phyloP scores from a whole-genome alignment of 768 basidiomycete species.

The Hebeloma cylindrosporum region DNA sequence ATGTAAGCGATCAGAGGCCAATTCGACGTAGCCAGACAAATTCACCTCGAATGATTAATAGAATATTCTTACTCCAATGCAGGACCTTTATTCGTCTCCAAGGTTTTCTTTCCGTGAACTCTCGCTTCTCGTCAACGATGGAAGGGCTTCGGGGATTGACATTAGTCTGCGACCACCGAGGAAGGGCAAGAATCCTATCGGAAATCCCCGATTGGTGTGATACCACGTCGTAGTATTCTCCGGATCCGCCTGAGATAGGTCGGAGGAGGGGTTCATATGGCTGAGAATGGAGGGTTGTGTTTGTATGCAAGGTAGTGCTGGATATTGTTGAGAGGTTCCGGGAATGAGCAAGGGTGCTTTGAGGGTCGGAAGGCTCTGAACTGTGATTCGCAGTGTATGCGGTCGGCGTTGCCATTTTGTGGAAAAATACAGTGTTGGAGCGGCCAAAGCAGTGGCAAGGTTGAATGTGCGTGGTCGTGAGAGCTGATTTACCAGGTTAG shows the following conservation, averaged over 20 bases:
- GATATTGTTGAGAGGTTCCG: constrained; percentile 41
- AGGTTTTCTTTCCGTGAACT: constrained; percentile 21
- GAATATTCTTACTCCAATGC: constrained; percentile 29
- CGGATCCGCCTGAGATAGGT: constrained; percentile 31
- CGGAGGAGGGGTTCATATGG: constrained; percentile 46
- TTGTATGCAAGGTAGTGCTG: constrained; percentile 38
- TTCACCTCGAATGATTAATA: constrained; percentile 43
- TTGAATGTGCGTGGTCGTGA: constrained; percentile 11
- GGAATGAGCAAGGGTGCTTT: constrained; percentile 41
- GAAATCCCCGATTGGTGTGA: constrained; percentile 37
- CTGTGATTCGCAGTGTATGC: constrained; percentile 52
- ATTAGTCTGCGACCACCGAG: constrained; percentile 30
- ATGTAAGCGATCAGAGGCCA: neutral
- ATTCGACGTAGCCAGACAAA: neutral
- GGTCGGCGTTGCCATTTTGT: constrained; percentile 45
- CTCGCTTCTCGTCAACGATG: constrained; percentile 28
- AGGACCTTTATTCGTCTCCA: constrained; percentile 28
- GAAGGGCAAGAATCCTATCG: constrained; percentile 23
- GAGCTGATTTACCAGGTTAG: constrained; percentile 11
- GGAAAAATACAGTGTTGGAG: constrained; percentile 7
- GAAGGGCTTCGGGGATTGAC: constrained; percentile 29
- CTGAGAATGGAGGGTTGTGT: constrained; percentile 40
- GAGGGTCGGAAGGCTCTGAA: constrained; percentile 33
- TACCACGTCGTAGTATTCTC: constrained; percentile 35
- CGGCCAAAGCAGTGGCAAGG: too few relatives aligned